Evolutionary conservation across 768 basidiomycete genomes (phyloP), one percentile per base, ranked within the genome.

Genomic region (Tremella fuciformis): DNA sequence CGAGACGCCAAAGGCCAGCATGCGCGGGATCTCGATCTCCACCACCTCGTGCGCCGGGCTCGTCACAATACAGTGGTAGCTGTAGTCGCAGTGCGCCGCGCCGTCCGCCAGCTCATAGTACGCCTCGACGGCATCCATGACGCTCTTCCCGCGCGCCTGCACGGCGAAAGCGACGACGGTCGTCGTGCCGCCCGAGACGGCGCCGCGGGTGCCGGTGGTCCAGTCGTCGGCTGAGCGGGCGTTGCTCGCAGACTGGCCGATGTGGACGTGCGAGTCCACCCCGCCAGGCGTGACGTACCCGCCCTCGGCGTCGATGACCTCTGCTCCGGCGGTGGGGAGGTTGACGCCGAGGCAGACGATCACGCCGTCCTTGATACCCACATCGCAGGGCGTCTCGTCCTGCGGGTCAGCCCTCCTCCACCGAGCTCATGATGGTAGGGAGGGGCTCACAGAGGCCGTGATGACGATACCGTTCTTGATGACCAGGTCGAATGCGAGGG

Each of bases 131-230:
- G 76, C 77, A 19, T 55, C 53, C 66, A 67, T 67, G 44, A 64
- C 66, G 13, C 46, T 50, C 24, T 61, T 57, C 6, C 66, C 66
- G 37, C 53, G 46, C 3, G 60, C 58, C 62, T 79, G 78, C 0
- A 74, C 72, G 3, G 78, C 78, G 48, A 79, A 79, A 8, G 78
- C 76, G 9, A 79, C 56, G 25, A 79, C 67, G n/a, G 75, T 77
- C 1, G 78, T 79, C 0, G 71, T 72, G 4, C 78, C 78, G 16
- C 78, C 78, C 42, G 63, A 58, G 15, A 74, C 59, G 1, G 76
- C 76, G 26, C 69, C 71, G n/a, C 73, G 64, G 2, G 76, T 74
- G 0, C 75, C 78, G 0, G 71, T 74, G 1, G 70, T 73, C 70
- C 71, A 79, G 53, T 73, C 65, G 51, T 79, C 78, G 1, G 74